These are phyloP conservation scores for Trifolium dubium DNA, from an alignment of 306 rosid species.

Conservation along the genomic window DNA sequence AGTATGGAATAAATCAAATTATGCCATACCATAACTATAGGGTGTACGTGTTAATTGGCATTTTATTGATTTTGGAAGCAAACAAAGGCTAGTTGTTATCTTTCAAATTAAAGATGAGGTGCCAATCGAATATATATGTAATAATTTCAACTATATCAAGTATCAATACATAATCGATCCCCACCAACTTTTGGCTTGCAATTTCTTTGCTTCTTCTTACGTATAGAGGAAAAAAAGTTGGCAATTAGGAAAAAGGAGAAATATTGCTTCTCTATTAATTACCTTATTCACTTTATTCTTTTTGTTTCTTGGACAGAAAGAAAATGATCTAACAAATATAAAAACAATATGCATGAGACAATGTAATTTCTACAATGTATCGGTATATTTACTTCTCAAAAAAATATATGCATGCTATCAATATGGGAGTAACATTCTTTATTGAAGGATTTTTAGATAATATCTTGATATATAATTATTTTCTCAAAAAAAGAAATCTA, in stretches of 20 bases:
- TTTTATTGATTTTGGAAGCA: conserved; percentile 53
- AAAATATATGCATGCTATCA: too few species aligned
- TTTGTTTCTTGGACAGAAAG: conserved; percentile 17
- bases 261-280: conserved; percentile 38
- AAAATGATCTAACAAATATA: background rate
- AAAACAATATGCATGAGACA: background rate
- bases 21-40: conserved; percentile 34
- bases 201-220: conserved; percentile 40
- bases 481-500: background rate
- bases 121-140: conserved; percentile 56
- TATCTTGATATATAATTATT: too few species aligned
- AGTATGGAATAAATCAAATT: conserved; percentile 42
- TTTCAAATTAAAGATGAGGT: conserved; percentile 62
- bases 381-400: too few species aligned
- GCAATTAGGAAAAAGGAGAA: conserved; percentile 18
- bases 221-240: conserved; percentile 14
- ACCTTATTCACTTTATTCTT: conserved; percentile 39
- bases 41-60: conserved; percentile 45
- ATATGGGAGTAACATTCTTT: too few species aligned
- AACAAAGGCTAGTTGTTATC: conserved; percentile 52
- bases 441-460: too few species aligned
- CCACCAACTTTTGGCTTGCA: conserved; percentile 33
- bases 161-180: conserved; percentile 2
- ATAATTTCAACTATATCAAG: conserved; percentile 37
- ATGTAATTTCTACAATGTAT: too few species aligned